Percentiles rank a stretch among this genome's conserved stretches.
Evolutionary conservation across 495 filamentous ascomycete genomes (phyloP).

Genomic region (Aeminium ludgeri): DNA sequence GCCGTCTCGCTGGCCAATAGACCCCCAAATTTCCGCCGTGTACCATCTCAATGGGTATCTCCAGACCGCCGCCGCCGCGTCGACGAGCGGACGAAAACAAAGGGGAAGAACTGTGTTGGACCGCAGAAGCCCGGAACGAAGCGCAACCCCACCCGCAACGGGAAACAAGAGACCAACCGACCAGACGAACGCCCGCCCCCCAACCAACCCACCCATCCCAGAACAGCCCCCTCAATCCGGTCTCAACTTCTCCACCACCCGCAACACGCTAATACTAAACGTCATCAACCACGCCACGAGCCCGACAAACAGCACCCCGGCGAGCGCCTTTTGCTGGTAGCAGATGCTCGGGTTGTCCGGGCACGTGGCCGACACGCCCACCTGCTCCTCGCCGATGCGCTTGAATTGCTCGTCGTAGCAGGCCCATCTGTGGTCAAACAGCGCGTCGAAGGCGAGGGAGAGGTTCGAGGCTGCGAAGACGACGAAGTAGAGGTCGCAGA

Average conservation of each 20-base stretch:
- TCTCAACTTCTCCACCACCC: slow-evolving; percentile 17
- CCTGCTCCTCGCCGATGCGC: slow-evolving; percentile 18
- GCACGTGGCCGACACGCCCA: slow-evolving; percentile 13
- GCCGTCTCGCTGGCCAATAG: no score
- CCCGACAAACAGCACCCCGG: slow-evolving; percentile 65
- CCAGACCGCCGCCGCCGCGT: no score
- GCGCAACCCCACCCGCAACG: no score
- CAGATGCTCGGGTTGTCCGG: slow-evolving; percentile 33
- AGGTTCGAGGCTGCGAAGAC: slow-evolving; percentile 89
- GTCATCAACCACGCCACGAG: slow-evolving; percentile 79
- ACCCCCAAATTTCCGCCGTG: no score
- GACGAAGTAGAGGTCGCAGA: slow-evolving; percentile 89
- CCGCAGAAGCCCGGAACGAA: no score
- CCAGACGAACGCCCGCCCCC: no score
- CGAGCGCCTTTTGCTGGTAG: slow-evolving; percentile 55
- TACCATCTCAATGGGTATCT: no score
- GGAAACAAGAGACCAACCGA: no score
- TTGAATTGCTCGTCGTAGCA: slow-evolving; percentile 31
- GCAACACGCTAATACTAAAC: slow-evolving; percentile 32
- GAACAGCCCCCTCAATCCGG: slow-evolving; percentile 11
- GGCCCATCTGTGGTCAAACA: slow-evolving; percentile 51
- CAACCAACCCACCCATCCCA: no score
- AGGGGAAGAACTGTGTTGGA: no score
- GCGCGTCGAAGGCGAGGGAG: slow-evolving; percentile 68
- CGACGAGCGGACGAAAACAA: no score